Evolutionary conservation across 352 stramenopile species (phyloP).

Genomic region (Discostella stelligera): DNA sequence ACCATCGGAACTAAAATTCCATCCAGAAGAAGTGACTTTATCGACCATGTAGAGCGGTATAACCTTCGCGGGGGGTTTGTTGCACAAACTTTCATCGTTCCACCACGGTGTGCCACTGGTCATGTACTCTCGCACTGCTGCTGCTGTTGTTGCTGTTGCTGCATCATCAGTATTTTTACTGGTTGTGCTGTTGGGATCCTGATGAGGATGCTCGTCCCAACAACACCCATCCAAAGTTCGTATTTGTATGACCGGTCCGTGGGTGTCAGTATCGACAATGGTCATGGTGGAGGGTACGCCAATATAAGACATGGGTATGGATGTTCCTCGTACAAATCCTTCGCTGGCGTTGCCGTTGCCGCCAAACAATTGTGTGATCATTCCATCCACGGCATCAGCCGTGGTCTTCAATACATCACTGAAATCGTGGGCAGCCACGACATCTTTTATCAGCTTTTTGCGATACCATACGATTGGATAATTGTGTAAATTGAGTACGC

Average conservation of each 20-base stretch:
- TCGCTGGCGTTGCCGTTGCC: neutral
- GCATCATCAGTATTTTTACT: neutral
- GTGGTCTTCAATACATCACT: neutral
- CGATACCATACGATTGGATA: conserved; percentile 51
- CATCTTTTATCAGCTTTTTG: conserved; percentile 18
- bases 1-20: conserved; percentile 21
- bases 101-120: conserved; percentile 13
- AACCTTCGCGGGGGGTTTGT: conserved; percentile 2
- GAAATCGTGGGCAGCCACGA: neutral
- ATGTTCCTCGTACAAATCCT: neutral
- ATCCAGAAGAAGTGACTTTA: conserved; percentile 21
- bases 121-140: neutral
- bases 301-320: conserved; percentile 25
- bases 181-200: too few relatives aligned
- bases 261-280: conserved; percentile 35
- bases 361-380: neutral
- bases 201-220: neutral
- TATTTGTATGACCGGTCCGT: conserved; percentile 36
- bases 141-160: neutral
- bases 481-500: conserved; percentile 15
- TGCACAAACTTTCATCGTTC: conserved; percentile 6
- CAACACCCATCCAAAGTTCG: neutral
- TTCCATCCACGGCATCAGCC: conserved; percentile 8
- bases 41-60: conserved; percentile 38
- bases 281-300: conserved; percentile 32